A percentile compares a stretch with the other conserved stretches of the same genome.
These are phyloP conservation scores for Beauveria asiatica DNA, from an alignment of 2,329 filamentous ascomycete species.

Conservation along the genomic window DNA sequence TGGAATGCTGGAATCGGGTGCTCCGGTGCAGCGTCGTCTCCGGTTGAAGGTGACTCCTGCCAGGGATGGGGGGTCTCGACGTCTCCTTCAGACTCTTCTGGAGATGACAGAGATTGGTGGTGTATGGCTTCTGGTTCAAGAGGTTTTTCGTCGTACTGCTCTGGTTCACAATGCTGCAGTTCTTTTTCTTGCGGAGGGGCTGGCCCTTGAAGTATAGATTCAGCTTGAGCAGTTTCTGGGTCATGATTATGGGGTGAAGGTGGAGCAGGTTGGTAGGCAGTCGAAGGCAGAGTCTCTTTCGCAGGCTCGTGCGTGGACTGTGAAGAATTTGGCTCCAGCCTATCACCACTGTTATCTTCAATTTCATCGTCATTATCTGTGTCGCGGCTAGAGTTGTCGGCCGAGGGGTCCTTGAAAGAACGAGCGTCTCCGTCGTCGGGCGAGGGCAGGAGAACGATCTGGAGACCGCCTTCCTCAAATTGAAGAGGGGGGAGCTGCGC, in stretches of 20 bases:
- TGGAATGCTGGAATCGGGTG: constrained; percentile 75
- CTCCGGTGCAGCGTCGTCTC: background rate
- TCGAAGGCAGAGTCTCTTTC: background rate
- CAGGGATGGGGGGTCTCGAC: background rate
- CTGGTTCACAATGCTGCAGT: background rate
- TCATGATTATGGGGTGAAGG: background rate
- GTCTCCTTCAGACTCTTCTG: background rate
- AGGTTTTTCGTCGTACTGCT: background rate
- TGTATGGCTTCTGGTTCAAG: background rate
- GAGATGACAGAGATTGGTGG: background rate
- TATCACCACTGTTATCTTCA: background rate
- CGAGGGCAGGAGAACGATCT: constrained; percentile 10
- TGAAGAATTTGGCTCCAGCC: background rate
- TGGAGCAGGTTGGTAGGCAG: background rate
- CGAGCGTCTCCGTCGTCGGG: background rate
- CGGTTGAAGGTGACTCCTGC: background rate
- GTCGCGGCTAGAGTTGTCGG: background rate
- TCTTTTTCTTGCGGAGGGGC: background rate
- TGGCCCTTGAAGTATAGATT: background rate
- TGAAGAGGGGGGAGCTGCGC: constrained; percentile 12
- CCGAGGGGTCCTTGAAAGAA: background rate
- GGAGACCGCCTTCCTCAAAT: constrained; percentile 10
- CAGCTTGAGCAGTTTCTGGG: background rate
- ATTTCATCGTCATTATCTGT: background rate
- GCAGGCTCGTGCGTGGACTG: background rate